Conservation (phyloP, 306 rosid species). For the Trichosanthes cucumerina region DNA sequence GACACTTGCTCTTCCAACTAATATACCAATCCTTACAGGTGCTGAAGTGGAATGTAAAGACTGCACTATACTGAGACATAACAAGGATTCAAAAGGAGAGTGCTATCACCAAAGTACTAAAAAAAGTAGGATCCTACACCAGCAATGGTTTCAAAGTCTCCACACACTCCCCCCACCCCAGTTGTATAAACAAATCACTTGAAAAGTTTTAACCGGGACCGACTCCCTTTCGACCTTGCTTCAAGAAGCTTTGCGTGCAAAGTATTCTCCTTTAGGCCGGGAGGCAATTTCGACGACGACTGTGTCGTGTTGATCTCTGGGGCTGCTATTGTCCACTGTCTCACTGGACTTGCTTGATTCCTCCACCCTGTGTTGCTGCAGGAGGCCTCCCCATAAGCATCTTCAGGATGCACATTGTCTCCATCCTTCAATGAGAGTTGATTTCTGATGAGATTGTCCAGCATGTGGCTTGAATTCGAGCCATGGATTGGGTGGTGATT, state of each 20-base stretch:
- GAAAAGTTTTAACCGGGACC: constrained; percentile 53
- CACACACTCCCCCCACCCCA: neutral
- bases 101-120: neutral
- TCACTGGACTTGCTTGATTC: constrained; percentile 75
- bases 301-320: constrained; percentile 41
- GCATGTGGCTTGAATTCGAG: constrained; percentile 32
- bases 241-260: constrained; percentile 90
- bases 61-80: neutral
- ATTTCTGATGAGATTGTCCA: constrained; percentile 47
- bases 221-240: constrained; percentile 80
- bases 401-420: constrained; percentile 26
- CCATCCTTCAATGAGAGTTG: constrained; percentile 49
- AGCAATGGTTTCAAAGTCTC: neutral
- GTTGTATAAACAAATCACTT: constrained; percentile 21
- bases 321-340: constrained; percentile 63
- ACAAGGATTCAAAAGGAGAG: neutral
- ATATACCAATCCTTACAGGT: constrained; percentile 1
- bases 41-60: constrained; percentile 3
- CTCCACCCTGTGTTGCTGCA: constrained; percentile 95
- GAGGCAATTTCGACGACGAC: constrained; percentile 33
- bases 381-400: constrained; percentile 46
- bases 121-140: neutral
- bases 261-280: constrained; percentile 54
- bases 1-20: neutral
- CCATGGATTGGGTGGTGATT: constrained; percentile 35